These are phyloP conservation scores for Sutorius eximius DNA, from an alignment of 1,284 basidiomycete genomes.

Conservation along the genomic window DNA sequence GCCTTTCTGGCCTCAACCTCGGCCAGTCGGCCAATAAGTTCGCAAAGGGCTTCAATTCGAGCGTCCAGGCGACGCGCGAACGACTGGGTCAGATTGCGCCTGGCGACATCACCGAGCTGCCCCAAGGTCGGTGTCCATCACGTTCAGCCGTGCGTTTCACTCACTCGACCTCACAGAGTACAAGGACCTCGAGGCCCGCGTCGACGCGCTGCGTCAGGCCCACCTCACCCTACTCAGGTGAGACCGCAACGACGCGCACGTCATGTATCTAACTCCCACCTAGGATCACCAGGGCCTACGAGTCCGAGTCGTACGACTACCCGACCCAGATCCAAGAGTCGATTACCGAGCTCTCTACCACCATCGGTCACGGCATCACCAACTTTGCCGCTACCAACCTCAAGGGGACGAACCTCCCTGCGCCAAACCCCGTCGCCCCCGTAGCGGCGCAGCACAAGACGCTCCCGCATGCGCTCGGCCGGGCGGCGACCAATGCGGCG, in stretches of 20 bases:
- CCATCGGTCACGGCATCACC: constrained; percentile 77
- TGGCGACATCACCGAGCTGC: constrained; percentile 94
- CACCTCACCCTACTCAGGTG: constrained; percentile 83
- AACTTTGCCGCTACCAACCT: constrained; percentile 88
- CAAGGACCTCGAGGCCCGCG: constrained; percentile 91
- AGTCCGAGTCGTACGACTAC: constrained; percentile 88
- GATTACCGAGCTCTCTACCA: constrained; percentile 66
- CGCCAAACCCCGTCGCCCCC: constrained; percentile 63
- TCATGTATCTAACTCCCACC: constrained; percentile 7
- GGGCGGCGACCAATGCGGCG: constrained; percentile 76
- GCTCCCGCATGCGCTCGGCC: constrained; percentile 88
- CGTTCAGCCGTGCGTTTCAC: constrained; percentile 6
- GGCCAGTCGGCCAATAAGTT: constrained; percentile 71
- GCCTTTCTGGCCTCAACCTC: constrained; percentile 61
- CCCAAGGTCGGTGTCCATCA: constrained; percentile 56
- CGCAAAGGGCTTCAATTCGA: constrained; percentile 82
- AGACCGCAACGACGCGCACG: constrained; percentile 21
- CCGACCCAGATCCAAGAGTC: constrained; percentile 77
- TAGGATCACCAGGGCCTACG: constrained; percentile 85
- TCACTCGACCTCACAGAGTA: constrained; percentile 64
- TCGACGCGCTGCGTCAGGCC: constrained; percentile 85
- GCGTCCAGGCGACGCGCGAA: constrained; percentile 89
- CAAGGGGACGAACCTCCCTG: constrained; percentile 86
- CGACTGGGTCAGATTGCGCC: constrained; percentile 85
- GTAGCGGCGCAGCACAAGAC: constrained; percentile 81